These are phyloP conservation scores for Mortierella sp. DNA, from an alignment of 371 early-diverging fungal genomes.

Conservation along the genomic window DNA sequence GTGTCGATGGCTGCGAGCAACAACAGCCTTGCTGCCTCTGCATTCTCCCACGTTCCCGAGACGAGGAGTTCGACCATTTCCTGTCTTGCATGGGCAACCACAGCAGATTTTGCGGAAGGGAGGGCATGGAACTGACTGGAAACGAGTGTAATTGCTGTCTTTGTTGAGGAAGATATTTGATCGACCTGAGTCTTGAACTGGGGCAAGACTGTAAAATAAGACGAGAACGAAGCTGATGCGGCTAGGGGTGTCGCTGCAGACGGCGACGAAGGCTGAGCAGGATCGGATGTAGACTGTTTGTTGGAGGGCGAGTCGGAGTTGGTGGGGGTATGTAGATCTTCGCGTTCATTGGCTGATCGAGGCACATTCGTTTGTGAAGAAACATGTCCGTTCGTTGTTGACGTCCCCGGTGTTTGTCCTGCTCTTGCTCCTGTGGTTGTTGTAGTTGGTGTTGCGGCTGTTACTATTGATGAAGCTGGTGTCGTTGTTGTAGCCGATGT, in stretches of 20 bases:
- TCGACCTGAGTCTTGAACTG: conserved; percentile 42
- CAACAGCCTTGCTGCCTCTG: conserved; percentile 38
- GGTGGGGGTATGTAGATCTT: too few species aligned
- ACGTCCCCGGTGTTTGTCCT: not conserved
- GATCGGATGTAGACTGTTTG: too few species aligned
- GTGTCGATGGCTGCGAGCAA: conserved; percentile 43
- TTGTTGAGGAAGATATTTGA: conserved; percentile 41
- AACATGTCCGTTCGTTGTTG: not conserved
- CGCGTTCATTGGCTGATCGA: not conserved
- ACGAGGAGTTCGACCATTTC: conserved; percentile 46
- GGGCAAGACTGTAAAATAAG: conserved; percentile 34
- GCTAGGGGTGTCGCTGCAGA: conserved; percentile 13
- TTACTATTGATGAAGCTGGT: not conserved
- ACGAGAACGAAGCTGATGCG: conserved; percentile 19
- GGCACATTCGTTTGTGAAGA: too few species aligned
- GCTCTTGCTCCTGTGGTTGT: conserved; percentile 1
- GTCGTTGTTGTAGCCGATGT: not conserved
- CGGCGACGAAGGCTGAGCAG: not conserved
- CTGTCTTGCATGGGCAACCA: conserved; percentile 42
- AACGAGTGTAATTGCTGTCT: conserved; percentile 35
- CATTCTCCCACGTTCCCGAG: conserved; percentile 51
- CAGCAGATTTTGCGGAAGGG: conserved; percentile 33
- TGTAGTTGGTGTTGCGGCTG: not conserved
- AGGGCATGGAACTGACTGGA: conserved; percentile 47
- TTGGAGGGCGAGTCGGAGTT: too few species aligned